A percentile compares a stretch with the other conserved stretches of the same genome.
Evolutionary conservation across 23 red algal genomes (phyloP).

Genomic region (Gracilaria domingensis): DNA sequence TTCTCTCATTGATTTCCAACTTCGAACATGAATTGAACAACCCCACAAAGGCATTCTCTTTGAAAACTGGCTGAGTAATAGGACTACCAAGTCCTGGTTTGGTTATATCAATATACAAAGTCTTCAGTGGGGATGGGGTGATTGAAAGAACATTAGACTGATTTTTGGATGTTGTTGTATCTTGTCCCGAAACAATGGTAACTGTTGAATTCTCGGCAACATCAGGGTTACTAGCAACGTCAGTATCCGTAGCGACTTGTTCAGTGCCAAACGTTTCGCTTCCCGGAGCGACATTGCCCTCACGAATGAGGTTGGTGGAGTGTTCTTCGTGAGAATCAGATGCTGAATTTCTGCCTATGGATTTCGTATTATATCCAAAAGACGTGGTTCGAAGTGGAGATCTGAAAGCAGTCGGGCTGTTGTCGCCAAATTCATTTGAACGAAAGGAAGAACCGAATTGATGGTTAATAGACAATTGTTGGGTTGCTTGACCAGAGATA

Average conservation of each 20-base stretch:
- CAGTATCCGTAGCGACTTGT: not conserved
- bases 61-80: conserved; percentile 37
- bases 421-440: not conserved
- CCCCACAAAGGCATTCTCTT: conserved; percentile 31
- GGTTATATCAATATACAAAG: conserved; percentile 32
- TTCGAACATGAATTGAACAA: conserved; percentile 60
- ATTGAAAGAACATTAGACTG: not conserved
- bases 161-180: not conserved
- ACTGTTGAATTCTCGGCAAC: not conserved
- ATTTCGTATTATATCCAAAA: not conserved
- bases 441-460: not conserved
- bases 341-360: not conserved
- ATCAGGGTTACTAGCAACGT: not conserved
- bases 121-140: conserved; percentile 18
- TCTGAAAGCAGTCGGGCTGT: not conserved
- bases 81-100: conserved; percentile 58
- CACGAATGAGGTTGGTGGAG: not conserved
- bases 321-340: not conserved
- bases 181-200: not conserved
- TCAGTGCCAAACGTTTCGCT: not conserved
- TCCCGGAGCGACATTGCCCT: not conserved
- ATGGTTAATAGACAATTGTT: not conserved
- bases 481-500: not conserved
- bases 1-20: not conserved
- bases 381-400: not conserved